These are phyloP conservation scores for Myriangium duriaei DNA, from an alignment of 2,329 filamentous ascomycete species.

Conservation along the genomic window DNA sequence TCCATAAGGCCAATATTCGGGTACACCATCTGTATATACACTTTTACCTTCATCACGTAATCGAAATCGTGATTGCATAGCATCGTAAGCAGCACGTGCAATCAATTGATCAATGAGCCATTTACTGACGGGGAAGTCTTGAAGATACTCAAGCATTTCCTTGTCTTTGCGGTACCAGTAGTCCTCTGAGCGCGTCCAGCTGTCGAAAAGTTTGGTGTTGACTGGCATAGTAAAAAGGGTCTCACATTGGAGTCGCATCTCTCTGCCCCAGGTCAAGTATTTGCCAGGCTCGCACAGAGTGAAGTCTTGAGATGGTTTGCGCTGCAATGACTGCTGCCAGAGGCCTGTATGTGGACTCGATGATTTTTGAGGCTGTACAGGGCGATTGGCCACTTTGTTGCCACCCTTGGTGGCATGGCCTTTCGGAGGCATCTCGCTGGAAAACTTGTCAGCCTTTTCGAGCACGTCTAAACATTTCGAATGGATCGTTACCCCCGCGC, in stretches of 20 bases:
- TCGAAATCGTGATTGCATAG: slow-evolving; percentile 1
- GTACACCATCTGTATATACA: slow-evolving; percentile 4
- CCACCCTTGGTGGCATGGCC: neutral
- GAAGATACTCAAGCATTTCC: slow-evolving; percentile 8
- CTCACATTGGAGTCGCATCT: slow-evolving; percentile 6
- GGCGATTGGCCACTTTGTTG: neutral
- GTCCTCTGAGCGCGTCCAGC: slow-evolving; percentile 1
- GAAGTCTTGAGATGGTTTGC: slow-evolving; percentile 10
- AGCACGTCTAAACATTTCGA: too few species aligned
- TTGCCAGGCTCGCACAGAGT: neutral
- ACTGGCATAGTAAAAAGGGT: slow-evolving; percentile 8
- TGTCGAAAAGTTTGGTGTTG: slow-evolving; percentile 1
- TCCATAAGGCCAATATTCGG: slow-evolving; percentile 1
- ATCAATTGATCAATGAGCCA: slow-evolving; percentile 5
- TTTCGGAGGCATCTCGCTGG: neutral
- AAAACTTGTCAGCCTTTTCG: too few species aligned
- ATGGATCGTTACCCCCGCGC: too few species aligned
- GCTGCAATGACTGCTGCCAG: slow-evolving; percentile 11
- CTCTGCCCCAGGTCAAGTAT: neutral
- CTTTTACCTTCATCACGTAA: slow-evolving; percentile 6
- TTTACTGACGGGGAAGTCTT: neutral
- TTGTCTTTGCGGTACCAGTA: slow-evolving; percentile 8
- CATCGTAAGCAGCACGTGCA: slow-evolving; percentile 1
- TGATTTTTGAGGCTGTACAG: neutral
- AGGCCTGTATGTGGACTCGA: neutral